A percentile compares a stretch with the other conserved stretches of the same genome.
phyloP scores from a whole-genome alignment of 164 flowering plant species.

The Annona squamosa region DNA sequence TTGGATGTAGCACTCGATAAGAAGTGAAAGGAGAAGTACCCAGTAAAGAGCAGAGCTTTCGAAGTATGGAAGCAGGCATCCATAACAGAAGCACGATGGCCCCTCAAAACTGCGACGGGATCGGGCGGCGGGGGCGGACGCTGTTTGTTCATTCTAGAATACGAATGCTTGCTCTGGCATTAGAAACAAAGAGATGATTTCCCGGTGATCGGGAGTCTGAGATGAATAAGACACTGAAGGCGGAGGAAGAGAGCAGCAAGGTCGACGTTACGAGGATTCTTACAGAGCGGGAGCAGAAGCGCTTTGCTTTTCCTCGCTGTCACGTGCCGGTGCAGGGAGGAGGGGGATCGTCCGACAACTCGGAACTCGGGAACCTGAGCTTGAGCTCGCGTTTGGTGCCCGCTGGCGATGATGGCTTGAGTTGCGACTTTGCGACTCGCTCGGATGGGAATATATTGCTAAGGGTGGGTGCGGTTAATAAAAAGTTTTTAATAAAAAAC shows the following conservation, averaged over 20 bases:
- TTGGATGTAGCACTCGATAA: background rate
- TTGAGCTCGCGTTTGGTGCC: no score
- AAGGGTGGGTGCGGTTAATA: no score
- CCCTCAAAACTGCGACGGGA: slow-evolving; percentile 75
- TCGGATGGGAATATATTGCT: no score
- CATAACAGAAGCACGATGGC: slow-evolving; percentile 80
- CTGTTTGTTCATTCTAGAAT: slow-evolving; percentile 1
- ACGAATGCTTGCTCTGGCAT: background rate
- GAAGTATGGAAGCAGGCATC: slow-evolving; percentile 71
- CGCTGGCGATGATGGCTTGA: no score
- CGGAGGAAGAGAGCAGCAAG: background rate
- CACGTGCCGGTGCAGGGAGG: no score
- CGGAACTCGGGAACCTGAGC: no score
- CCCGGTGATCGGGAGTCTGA: background rate
- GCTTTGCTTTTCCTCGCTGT: no score
- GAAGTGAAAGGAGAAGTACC: slow-evolving; percentile 29
- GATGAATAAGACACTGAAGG: background rate
- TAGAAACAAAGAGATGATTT: background rate
- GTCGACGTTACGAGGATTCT: no score
- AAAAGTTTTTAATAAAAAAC: no score
- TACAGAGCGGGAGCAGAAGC: no score
- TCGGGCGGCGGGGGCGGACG: slow-evolving; percentile 53
- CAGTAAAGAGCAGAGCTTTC: slow-evolving; percentile 46
- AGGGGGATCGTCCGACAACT: no score
- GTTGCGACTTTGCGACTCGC: no score